Conservation (phyloP, 202 grass and related monocot genomes). For the Schoenoplectus tabernaemontani region DNA sequence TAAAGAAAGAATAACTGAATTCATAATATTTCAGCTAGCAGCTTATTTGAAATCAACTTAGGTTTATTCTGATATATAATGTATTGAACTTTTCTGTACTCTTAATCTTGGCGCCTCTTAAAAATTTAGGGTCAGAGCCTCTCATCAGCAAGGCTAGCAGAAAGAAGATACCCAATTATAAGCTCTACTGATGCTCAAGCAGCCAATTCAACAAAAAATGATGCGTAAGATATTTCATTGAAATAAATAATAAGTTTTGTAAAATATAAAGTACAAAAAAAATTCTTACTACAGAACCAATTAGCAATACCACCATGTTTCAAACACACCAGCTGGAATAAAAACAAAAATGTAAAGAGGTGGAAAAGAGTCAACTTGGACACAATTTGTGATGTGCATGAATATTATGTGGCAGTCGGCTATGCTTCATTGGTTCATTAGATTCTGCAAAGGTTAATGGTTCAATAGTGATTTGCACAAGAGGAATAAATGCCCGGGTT, state of each 20-base stretch:
- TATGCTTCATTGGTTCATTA: constrained; percentile 37
- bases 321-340: too few species aligned
- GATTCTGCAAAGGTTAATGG: constrained; percentile 37
- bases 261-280: neutral
- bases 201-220: neutral
- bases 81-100: neutral
- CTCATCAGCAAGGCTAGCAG: constrained; percentile 28
- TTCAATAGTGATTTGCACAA: constrained; percentile 57
- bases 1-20: neutral
- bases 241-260: neutral
- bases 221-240: constrained; percentile 34
- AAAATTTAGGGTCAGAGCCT: constrained; percentile 49
- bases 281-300: neutral
- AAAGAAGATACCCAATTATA: constrained; percentile 33
- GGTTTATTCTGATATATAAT: neutral
- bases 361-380: too few species aligned
- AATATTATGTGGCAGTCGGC: constrained; percentile 23
- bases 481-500: constrained; percentile 18
- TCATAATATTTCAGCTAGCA: neutral
- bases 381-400: too few species aligned
- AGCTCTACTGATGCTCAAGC: constrained; percentile 17
- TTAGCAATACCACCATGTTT: neutral
- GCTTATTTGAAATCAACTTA: neutral
- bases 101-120: neutral
- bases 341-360: neutral